Evolutionary conservation across 345 rosid genomes (phyloP).

Genomic region (Eucalyptus regnans): DNA sequence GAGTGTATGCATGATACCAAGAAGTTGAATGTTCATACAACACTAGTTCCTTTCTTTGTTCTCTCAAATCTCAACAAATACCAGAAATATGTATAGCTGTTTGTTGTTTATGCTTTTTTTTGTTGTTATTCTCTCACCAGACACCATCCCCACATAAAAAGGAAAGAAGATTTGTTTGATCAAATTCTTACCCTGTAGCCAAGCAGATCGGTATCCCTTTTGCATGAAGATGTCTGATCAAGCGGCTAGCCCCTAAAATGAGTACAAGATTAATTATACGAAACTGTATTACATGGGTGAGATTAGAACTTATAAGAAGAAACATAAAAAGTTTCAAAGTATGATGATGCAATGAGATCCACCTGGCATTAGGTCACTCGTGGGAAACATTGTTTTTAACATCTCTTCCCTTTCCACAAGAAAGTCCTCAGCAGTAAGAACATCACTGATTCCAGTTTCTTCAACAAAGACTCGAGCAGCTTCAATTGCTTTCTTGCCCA

Average conservation of each 20-base stretch:
- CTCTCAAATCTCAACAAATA: background rate
- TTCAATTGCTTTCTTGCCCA: slow-evolving; percentile 90
- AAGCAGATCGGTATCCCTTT: slow-evolving; percentile 67
- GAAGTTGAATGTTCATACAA: background rate
- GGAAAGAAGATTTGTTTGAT: background rate
- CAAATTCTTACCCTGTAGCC: slow-evolving; percentile 63
- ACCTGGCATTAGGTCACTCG: slow-evolving; percentile 89
- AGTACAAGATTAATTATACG: background rate
- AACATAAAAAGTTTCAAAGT: background rate
- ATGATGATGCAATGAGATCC: background rate
- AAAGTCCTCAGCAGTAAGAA: slow-evolving; percentile 75
- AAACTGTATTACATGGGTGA: background rate
- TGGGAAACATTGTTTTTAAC: slow-evolving; percentile 62
- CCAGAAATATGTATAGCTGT: background rate
- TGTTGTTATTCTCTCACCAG: background rate
- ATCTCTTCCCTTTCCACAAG: slow-evolving; percentile 72
- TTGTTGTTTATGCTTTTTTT: background rate
- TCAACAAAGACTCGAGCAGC: slow-evolving; percentile 72
- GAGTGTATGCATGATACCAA: background rate
- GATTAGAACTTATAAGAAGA: background rate
- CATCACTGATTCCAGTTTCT: slow-evolving; percentile 72
- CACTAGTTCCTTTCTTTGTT: background rate
- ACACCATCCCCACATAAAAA: background rate
- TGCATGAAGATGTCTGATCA: slow-evolving; percentile 70
- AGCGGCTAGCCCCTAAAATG: slow-evolving; percentile 59